Evolutionary conservation across 2,329 filamentous ascomycete species (phyloP).

Genomic region (Neobulgaria alba): DNA sequence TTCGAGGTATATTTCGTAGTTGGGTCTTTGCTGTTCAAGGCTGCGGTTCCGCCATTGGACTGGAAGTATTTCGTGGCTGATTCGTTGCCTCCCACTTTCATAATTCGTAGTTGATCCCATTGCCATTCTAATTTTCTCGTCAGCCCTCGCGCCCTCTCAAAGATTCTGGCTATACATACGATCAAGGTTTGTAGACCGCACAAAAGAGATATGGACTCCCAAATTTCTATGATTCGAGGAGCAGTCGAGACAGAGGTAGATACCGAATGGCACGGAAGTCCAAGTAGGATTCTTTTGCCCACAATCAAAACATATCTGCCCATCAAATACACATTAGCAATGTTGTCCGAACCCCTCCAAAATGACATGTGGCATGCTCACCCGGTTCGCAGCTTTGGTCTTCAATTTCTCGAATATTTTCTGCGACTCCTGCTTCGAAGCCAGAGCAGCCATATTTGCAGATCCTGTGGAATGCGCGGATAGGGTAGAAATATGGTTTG

Average conservation of each 20-base stretch:
- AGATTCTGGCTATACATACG: conserved; percentile 52
- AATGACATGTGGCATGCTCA: conserved; percentile 31
- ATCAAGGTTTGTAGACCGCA: conserved; percentile 95
- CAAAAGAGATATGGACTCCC: conserved; percentile 98
- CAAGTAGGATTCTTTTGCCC: conserved; percentile 96
- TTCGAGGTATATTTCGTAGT: conserved; percentile 95
- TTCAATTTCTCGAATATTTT: conserved; percentile 98
- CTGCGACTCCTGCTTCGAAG: conserved; percentile 89
- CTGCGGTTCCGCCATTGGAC: conserved; percentile 86
- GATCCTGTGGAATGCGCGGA: too few species aligned
- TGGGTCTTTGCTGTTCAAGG: conserved; percentile 88
- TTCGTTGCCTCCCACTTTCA: conserved; percentile 98
- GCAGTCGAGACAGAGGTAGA: conserved; percentile 97
- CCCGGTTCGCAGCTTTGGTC: conserved; percentile 90
- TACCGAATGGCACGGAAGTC: conserved; percentile 94
- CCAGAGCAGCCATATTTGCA: conserved; percentile 36
- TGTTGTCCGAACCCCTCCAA: neutral
- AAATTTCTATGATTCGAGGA: conserved; percentile 95
- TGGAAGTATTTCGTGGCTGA: conserved; percentile 98
- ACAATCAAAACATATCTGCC: conserved; percentile 94
- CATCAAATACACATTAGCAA: conserved; percentile 11
- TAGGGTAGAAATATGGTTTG: too few species aligned
- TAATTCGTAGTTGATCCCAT: conserved; percentile 94
- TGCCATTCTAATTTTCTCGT: conserved; percentile 65
- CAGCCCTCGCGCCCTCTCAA: conserved; percentile 9